These are phyloP conservation scores for Solanum paucissectum DNA, from an alignment of 257 asterid genomes.

Conservation along the genomic window DNA sequence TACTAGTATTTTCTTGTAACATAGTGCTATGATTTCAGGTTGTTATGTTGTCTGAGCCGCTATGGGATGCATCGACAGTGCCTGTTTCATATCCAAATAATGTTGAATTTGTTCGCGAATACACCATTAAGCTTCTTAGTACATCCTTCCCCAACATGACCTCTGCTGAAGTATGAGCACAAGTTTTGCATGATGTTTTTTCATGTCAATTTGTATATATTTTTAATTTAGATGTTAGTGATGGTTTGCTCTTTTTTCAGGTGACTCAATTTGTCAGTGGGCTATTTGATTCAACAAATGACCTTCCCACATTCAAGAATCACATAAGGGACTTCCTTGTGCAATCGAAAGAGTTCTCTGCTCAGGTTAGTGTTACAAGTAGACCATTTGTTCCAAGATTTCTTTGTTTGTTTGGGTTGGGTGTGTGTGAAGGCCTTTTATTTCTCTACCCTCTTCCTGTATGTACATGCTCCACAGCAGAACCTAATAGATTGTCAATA, in stretches of 20 bases:
- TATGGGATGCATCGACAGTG: conserved; percentile 81
- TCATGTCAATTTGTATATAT: background rate
- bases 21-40: conserved; percentile 34
- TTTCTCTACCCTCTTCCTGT: background rate
- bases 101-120: conserved; percentile 60
- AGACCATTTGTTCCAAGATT: background rate
- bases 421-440: background rate
- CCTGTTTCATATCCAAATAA: conserved; percentile 65
- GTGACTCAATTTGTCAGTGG: conserved; percentile 85
- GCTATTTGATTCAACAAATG: conserved; percentile 64
- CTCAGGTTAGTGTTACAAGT: conserved; percentile 51
- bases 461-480: background rate
- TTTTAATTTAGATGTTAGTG: background rate
- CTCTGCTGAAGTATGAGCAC: conserved; percentile 51
- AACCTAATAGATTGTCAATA: background rate
- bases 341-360: conserved; percentile 94
- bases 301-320: conserved; percentile 65
- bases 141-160: conserved; percentile 98
- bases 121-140: conserved; percentile 79
- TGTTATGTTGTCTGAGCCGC: conserved; percentile 69
- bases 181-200: background rate
- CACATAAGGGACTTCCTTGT: conserved; percentile 89
- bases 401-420: background rate
- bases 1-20: conserved; percentile 1
- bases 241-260: conserved; percentile 15